phyloP scores from a whole-genome alignment of 805 yeast genomes.

The Ogataea trehaloabstinens region DNA sequence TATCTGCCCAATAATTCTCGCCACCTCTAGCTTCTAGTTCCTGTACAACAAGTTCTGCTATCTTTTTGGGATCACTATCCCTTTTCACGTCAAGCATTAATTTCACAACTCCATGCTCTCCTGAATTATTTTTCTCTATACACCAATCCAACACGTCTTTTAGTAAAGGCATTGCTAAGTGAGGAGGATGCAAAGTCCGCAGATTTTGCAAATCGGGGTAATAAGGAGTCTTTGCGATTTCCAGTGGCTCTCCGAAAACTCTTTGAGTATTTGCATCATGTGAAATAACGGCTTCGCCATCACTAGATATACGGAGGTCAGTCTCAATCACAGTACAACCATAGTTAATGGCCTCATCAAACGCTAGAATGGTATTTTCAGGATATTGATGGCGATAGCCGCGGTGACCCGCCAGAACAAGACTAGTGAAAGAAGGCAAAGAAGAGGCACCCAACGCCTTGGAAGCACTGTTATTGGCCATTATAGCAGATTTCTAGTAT shows the following conservation, averaged over 20 bases:
- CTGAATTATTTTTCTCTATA: conserved; percentile 41
- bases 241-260: conserved; percentile 30
- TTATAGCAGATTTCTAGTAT: too few species aligned
- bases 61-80: conserved; percentile 28
- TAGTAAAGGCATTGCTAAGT: conserved; percentile 32
- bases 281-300: conserved; percentile 31
- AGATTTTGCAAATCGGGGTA: conserved; percentile 27
- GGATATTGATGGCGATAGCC: conserved; percentile 30
- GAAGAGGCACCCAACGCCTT: too few species aligned
- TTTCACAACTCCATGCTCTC: conserved; percentile 27
- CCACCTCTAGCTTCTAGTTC: conserved; percentile 21
- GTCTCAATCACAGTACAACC: conserved; percentile 36
- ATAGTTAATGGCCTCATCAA: conserved; percentile 32
- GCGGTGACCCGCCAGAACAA: conserved; percentile 10
- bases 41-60: conserved; percentile 26
- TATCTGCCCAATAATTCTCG: conserved; percentile 32
- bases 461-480: too few species aligned
- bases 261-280: conserved; percentile 35
- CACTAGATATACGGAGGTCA: conserved; percentile 37
- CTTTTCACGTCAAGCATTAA: conserved; percentile 38
- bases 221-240: conserved; percentile 27
- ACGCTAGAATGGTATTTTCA: conserved; percentile 37
- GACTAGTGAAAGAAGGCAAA: neutral
- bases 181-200: conserved; percentile 31
- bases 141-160: conserved; percentile 32